Percentiles rank a stretch among this genome's conserved stretches.
These are phyloP conservation scores for Mollisia scopiformis DNA, from an alignment of 2,329 filamentous ascomycete genomes.

Conservation along the genomic window DNA sequence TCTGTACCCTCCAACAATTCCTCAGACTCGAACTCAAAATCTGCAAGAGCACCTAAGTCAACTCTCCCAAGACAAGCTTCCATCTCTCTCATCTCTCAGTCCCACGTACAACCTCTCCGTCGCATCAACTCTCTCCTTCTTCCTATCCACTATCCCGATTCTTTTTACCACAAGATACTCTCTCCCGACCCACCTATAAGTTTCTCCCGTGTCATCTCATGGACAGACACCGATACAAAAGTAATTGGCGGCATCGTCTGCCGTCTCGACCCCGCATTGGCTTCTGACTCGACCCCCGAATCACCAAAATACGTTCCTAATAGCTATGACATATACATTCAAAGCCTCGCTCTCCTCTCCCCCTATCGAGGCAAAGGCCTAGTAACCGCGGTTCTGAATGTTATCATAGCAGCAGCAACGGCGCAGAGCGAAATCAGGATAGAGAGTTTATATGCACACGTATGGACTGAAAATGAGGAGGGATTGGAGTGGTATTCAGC, in stretches of 20 bases:
- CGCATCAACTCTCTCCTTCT: constrained; percentile 69
- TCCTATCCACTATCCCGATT: constrained; percentile 64
- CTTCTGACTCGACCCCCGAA: constrained; percentile 19
- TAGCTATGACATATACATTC: constrained; percentile 63
- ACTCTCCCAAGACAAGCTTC: constrained; percentile 48
- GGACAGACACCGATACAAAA: constrained; percentile 51
- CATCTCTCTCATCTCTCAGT: constrained; percentile 52
- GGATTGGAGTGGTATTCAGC: constrained; percentile 64
- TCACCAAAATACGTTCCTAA: constrained; percentile 15
- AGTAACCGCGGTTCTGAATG: constrained; percentile 55
- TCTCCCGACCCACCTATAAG: constrained; percentile 47
- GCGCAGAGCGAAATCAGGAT: constrained; percentile 36
- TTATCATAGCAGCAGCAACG: constrained; percentile 37
- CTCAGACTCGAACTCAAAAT: not conserved
- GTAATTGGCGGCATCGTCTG: constrained; percentile 65
- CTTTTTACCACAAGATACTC: constrained; percentile 61
- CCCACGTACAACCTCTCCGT: constrained; percentile 60
- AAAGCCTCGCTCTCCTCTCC: constrained; percentile 64
- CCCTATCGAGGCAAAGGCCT: constrained; percentile 65
- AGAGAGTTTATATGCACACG: constrained; percentile 61
- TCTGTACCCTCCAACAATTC: not conserved
- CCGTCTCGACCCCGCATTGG: constrained; percentile 54
- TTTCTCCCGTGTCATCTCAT: constrained; percentile 64
- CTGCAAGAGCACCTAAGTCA: constrained; percentile 26
- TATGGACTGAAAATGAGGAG: constrained; percentile 69